Evolutionary conservation across 176 grass and related monocot species (phyloP).

Genomic region (Zizania latifolia): DNA sequence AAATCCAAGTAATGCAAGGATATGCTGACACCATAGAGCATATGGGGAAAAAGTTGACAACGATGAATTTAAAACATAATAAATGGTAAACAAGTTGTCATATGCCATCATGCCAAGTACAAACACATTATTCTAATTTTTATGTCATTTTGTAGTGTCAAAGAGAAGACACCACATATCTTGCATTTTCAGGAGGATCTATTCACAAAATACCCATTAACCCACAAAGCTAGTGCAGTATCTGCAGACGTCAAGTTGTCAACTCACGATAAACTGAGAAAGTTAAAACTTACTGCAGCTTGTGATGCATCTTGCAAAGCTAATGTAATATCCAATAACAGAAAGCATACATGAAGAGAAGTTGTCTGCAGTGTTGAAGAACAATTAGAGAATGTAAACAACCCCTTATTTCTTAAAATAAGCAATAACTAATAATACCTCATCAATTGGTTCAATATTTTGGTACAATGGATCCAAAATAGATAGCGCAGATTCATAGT

Average conservation of each 20-base stretch:
- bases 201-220: constrained; percentile 10
- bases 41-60: background rate
- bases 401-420: background rate
- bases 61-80: background rate
- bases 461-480: constrained; percentile 57
- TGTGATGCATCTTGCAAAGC: constrained; percentile 60
- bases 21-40: constrained; percentile 5
- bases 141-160: background rate
- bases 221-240: background rate
- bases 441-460: constrained; percentile 78
- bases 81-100: background rate
- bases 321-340: constrained; percentile 76
- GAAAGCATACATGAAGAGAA: constrained; percentile 77
- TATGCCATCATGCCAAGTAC: background rate
- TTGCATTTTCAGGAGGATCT: background rate
- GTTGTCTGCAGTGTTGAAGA: constrained; percentile 53
- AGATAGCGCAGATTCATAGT: constrained; percentile 58
- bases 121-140: background rate
- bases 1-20: background rate
- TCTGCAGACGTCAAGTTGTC: background rate
- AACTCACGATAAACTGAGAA: background rate
- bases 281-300: constrained; percentile 65
- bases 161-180: background rate
- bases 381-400: constrained; percentile 7
- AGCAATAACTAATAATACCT: constrained; percentile 40